phyloP scores from a whole-genome alignment of 2,329 filamentous ascomycete genomes.

The Fusarium gaditjirri region DNA sequence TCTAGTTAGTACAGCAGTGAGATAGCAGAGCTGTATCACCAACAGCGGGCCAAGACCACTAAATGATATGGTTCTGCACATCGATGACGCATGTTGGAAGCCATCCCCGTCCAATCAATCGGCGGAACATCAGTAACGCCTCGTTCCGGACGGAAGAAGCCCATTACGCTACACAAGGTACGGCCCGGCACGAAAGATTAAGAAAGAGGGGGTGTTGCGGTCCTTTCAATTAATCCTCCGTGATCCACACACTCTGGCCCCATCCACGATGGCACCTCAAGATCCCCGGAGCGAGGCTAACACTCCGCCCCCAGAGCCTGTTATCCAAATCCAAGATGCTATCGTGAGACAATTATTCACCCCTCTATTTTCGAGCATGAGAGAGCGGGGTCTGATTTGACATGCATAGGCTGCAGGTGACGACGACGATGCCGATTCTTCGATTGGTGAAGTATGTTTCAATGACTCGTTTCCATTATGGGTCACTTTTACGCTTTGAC shows the following conservation, averaged over 20 bases:
- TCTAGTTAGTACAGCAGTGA: accelerated
- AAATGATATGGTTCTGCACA: neutral
- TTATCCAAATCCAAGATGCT: neutral
- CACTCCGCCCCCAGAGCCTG: neutral
- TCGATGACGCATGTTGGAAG: neutral
- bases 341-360: neutral
- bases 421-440: neutral
- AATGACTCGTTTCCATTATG: neutral
- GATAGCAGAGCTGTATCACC: accelerated
- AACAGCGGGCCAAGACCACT: neutral
- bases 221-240: neutral
- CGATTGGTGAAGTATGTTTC: neutral
- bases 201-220: neutral
- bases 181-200: neutral
- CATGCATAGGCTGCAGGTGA: neutral
- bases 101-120: neutral
- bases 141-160: neutral
- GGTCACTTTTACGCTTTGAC: neutral
- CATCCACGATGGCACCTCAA: neutral
- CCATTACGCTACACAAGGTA: neutral
- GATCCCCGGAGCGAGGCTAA: neutral
- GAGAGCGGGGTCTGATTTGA: neutral
- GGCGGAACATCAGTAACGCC: neutral
- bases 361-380: neutral
- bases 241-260: neutral